phyloP scores from a whole-genome alignment of 306 rosid genomes.

The Mimosa bimucronata region DNA sequence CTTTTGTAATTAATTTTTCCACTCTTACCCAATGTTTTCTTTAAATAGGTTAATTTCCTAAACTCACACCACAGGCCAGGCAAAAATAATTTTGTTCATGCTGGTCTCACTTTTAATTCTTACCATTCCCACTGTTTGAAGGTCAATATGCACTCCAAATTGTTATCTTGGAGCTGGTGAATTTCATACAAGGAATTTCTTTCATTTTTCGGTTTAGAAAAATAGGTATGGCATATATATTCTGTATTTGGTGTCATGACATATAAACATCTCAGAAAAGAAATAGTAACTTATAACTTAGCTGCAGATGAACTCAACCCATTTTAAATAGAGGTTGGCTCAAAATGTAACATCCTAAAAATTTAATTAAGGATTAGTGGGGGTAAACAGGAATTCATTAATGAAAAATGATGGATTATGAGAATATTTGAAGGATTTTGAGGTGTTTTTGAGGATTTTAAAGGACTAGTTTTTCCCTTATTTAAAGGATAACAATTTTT shows the following conservation, averaged over 20 bases:
- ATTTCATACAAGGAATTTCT: background rate
- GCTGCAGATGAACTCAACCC: too few species aligned
- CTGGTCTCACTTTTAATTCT: constrained; percentile 3
- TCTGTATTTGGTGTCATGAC: background rate
- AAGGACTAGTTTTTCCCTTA: too few species aligned
- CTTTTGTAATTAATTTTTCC: background rate
- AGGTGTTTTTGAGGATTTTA: too few species aligned
- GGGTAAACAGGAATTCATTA: too few species aligned
- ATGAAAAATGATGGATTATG: too few species aligned
- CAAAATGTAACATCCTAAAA: too few species aligned
- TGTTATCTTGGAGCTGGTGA: background rate
- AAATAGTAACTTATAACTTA: too few species aligned
- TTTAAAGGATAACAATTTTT: too few species aligned
- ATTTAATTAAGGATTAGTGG: too few species aligned
- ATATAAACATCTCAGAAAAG: background rate
- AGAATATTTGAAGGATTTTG: too few species aligned
- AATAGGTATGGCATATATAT: background rate
- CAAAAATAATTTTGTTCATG: background rate
- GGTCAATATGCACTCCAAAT: background rate
- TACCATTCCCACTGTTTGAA: background rate
- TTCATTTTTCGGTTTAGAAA: background rate
- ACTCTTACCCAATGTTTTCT: background rate
- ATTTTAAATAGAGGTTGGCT: too few species aligned
- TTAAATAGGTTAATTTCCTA: background rate
- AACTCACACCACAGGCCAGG: background rate